Evolutionary conservation across 257 asterid species (phyloP).

Genomic region (Avicennia marina): DNA sequence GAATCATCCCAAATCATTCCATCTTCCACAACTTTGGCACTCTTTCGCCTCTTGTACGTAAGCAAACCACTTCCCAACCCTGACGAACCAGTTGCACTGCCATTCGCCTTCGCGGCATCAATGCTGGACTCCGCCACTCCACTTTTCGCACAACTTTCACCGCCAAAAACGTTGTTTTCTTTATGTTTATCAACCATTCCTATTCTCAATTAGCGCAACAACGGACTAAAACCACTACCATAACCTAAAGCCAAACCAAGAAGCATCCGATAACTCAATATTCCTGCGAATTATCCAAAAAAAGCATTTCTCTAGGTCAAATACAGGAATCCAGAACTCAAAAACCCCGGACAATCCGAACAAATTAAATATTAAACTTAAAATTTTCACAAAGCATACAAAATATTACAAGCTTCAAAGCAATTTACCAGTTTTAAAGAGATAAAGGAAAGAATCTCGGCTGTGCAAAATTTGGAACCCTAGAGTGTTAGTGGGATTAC

Average conservation of each 20-base stretch:
- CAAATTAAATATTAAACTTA: too few species aligned
- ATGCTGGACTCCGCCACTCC: conserved; percentile 18
- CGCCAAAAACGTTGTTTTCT: conserved; percentile 19
- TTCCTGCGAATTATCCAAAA: conserved; percentile 23
- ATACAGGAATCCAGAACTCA: too few species aligned
- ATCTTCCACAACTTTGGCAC: conserved; percentile 19
- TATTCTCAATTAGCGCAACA: too few species aligned
- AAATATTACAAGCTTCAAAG: too few species aligned
- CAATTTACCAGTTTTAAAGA: too few species aligned
- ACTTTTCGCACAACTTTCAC: conserved; percentile 18
- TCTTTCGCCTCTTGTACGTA: conserved; percentile 77
- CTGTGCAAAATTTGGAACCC: too few species aligned
- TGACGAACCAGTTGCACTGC: conserved; percentile 26
- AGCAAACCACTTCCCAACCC: conserved; percentile 35
- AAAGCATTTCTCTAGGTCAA: too few species aligned
- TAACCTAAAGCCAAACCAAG: conserved; percentile 21
- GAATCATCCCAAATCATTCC: conserved; percentile 28
- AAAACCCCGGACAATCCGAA: too few species aligned
- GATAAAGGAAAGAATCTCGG: too few species aligned
- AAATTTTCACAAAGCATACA: too few species aligned
- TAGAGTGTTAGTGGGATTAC: too few species aligned
- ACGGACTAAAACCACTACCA: conserved; percentile 15
- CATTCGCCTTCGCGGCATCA: conserved; percentile 33
- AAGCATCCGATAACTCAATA: conserved; percentile 14
- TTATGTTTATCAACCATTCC: conserved; percentile 43